These are phyloP conservation scores for Arthonia radiata DNA, from an alignment of 495 filamentous ascomycete species.

Conservation along the genomic window DNA sequence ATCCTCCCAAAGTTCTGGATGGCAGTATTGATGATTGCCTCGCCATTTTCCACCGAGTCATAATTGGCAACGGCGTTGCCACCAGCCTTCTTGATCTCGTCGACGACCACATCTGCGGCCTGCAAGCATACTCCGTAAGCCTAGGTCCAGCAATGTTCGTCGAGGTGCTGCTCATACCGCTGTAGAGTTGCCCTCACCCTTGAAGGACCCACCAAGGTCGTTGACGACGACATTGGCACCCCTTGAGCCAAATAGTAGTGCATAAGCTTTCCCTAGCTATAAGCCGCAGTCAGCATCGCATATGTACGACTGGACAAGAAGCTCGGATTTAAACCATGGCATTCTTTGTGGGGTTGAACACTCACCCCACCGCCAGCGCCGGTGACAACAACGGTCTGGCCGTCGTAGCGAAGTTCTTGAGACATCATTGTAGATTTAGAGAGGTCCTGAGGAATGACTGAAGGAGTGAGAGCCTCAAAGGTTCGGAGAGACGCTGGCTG, in stretches of 20 bases:
- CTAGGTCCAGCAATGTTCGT: not conserved
- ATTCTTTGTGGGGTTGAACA: no score
- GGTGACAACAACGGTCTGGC: conserved; percentile 90
- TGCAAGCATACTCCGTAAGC: conserved; percentile 12
- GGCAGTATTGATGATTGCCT: conserved; percentile 88
- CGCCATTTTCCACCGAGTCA: conserved; percentile 85
- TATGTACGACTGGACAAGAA: no score
- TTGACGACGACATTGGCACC: conserved; percentile 96
- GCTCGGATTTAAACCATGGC: no score
- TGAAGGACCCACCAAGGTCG: conserved; percentile 82
- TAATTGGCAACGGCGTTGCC: conserved; percentile 98
- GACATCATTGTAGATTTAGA: no score
- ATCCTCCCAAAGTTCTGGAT: conserved; percentile 80
- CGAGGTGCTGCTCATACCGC: conserved; percentile 29
- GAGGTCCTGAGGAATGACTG: no score
- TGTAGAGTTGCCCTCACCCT: conserved; percentile 71
- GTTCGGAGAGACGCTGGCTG: no score
- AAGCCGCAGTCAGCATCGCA: no score
- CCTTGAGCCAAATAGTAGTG: conserved; percentile 69
- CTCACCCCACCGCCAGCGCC: conserved; percentile 89
- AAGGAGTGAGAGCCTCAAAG: no score
- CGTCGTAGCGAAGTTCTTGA: conserved; percentile 76
- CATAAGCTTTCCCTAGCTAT: conserved; percentile 84
- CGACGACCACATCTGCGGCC: conserved; percentile 88
- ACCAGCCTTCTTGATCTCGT: conserved; percentile 77